These are phyloP conservation scores for Annulohypoxylon stygium DNA, from an alignment of 495 filamentous ascomycete species.

Conservation along the genomic window DNA sequence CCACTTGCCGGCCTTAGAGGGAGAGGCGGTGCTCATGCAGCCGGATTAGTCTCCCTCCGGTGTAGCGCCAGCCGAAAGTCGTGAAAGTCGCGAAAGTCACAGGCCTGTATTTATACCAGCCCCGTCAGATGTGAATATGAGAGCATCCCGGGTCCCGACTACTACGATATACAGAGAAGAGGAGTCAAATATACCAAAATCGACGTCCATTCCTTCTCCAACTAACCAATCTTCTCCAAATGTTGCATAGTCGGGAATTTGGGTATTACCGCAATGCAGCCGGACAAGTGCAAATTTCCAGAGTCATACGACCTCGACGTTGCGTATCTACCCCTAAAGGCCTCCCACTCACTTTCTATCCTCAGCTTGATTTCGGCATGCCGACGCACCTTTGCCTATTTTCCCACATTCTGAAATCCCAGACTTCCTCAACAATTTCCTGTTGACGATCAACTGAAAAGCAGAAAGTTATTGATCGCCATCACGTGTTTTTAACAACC, in stretches of 20 bases:
- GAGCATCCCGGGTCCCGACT: slow-evolving; percentile 29
- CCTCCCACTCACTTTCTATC: slow-evolving; percentile 6
- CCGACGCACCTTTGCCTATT: slow-evolving; percentile 20
- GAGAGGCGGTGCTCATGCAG: slow-evolving; percentile 39
- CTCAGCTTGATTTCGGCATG: slow-evolving; percentile 4
- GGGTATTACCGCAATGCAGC: slow-evolving; percentile 42
- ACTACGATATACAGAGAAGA: slow-evolving; percentile 38
- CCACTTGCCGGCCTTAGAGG: slow-evolving; percentile 37
- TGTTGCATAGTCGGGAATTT: slow-evolving; percentile 44
- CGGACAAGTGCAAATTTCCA: slow-evolving; percentile 27
- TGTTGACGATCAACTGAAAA: neutral
- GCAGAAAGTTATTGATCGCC: neutral
- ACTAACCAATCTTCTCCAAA: slow-evolving; percentile 38
- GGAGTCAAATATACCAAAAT: slow-evolving; percentile 27
- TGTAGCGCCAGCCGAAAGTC: slow-evolving; percentile 29
- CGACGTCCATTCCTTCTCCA: slow-evolving; percentile 13
- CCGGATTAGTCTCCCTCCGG: slow-evolving; percentile 31
- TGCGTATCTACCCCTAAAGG: slow-evolving; percentile 28
- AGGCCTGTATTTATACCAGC: slow-evolving; percentile 28
- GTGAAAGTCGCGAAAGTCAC: slow-evolving; percentile 32
- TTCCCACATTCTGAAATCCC: slow-evolving; percentile 20
- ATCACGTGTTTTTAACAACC: slow-evolving; percentile 3
- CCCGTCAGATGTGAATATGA: slow-evolving; percentile 33
- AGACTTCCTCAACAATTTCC: slow-evolving; percentile 4
- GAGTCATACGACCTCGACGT: slow-evolving; percentile 32